Evolutionary conservation across 306 rosid genomes (phyloP), one percentile per base, ranked within the genome.

Genomic region (Dryas alaskensis): DNA sequence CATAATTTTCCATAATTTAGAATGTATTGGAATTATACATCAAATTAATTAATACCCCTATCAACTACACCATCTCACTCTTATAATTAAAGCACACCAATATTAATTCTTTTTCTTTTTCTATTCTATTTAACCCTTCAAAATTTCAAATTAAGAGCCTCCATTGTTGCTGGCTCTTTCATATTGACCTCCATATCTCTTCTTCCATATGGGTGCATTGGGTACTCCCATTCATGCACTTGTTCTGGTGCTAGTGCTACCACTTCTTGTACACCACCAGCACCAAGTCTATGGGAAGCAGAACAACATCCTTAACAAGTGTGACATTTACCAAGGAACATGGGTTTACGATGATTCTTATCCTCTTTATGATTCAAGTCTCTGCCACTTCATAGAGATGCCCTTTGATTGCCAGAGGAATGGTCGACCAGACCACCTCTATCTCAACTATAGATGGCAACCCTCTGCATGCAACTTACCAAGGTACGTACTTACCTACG

Each of bases 331-430:
- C 47, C 60, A 31, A 67, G 84, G 88, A 63, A 69, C 47, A 25
- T 82, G 88, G 88, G 80, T 81, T 58, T 82, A 79, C 14, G 88
- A 82, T 17, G 19, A 44, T 66, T 76, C 88, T 22, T 79, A 85
- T 60, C 84, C 86, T 8, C 80, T 81, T n/a, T 81, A 84, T 13
- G 37, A 81, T 60, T 44, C 81, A 53, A 60, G 60, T 11, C 58
- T 44, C 7, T 85, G 86, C 48, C 51, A 16, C 8, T 75, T 81
- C 75, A 40, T 85, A 39, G 66, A 67, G 9, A 5, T 22, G 0
- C 76, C 27, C 6, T 85, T 81, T 49, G 66, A 48, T 22, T 81
- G 86, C 76, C 86, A 54, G 9, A 10, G 27, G 1, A 67, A 84
- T 43, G 86, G 82, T 61, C 86, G 82, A 0, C 78, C 76, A 1